Conservation (phyloP, 495 filamentous ascomycete genomes). For the Friedmanniomyces simplex region DNA sequence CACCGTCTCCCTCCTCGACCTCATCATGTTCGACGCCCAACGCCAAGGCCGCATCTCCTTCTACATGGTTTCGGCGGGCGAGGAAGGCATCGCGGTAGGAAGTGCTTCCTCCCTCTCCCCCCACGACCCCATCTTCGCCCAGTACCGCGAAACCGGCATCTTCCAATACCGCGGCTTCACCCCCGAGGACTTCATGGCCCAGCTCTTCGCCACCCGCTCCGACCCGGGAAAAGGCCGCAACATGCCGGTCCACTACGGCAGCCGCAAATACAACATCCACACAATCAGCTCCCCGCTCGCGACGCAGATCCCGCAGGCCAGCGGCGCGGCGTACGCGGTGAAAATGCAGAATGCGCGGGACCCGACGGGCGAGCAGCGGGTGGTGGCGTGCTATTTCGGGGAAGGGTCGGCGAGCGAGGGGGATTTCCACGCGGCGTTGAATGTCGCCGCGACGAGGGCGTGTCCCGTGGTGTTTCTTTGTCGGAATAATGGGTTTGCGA, state of each 20-base stretch:
- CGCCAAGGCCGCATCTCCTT: constrained; percentile 77
- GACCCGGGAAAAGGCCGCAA: constrained; percentile 79
- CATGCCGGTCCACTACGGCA: constrained; percentile 97
- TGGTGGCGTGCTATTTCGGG: constrained; percentile 88
- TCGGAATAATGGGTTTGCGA: constrained; percentile 95
- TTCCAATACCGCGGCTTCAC: constrained; percentile 85
- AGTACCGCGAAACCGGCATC: constrained; percentile 89
- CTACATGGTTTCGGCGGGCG: constrained; percentile 95
- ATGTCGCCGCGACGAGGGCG: constrained; percentile 86
- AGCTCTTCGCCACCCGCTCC: constrained; percentile 80
- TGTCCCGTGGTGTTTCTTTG: constrained; percentile 93
- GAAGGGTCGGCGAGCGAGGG: constrained; percentile 97
- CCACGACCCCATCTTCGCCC: constrained; percentile 82
- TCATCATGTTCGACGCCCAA: constrained; percentile 87
- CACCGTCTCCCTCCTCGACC: constrained; percentile 79
- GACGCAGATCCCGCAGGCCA: constrained; percentile 91
- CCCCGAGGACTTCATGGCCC: constrained; percentile 82
- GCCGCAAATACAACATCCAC: constrained; percentile 71
- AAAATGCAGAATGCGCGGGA: constrained; percentile 74
- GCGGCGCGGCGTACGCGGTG: constrained; percentile 87
- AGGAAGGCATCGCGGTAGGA: constrained; percentile 87
- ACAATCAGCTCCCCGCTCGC: constrained; percentile 89
- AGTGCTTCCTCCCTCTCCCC: constrained; percentile 69
- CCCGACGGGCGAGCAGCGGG: constrained; percentile 49
- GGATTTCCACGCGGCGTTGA: constrained; percentile 94